Base-by-base conservation (phyloP, 108 stramenopile species). In the Licmophora abbreviata region DNA sequence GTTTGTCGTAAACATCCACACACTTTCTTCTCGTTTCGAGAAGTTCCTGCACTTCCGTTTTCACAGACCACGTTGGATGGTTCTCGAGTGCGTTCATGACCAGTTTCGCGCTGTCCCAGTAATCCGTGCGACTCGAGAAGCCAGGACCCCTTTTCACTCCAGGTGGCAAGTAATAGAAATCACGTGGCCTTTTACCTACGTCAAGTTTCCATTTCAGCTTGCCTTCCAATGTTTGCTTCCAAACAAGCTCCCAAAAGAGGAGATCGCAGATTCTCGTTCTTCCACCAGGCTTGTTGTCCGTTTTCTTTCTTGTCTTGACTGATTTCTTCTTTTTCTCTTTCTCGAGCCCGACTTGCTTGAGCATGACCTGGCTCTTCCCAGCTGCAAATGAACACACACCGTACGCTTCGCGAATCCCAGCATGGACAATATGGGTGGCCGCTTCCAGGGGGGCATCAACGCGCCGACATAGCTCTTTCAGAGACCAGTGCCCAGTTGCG, bases 101-200 rank as follows among this genome's bases (percentile, higher is more conserved):
- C 17, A 44, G 60, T 17, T 11, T 24, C 2, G 32, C 25, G 24
- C 51, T 54, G 25, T 73, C 72, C 50, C 68, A 73, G 49, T 64
- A 73, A 28, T 73, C 66, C 3, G 46, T 21, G 2, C 72, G 61
- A 14, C 28, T 46, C 30, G 43, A 46, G 54, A 64, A 61, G 29
- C 71, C 71, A 18, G 14, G 14, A 8, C 62, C 62, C 49, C 72
- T 38, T 0, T n/a, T n/a, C 9, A 68, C 63, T 28, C 72, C 72
- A 14, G 66, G 72, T 9, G 72, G 71, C 15, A 54, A n/a, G n/a
- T 45, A 41, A 42, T 68, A 68, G 32, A 40, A 59, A 38, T 73
- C 72, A 36, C 11, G 34, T 1, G 62, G 54, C n/a, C 72, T 38
- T 22, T 53, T 54, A 7, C 67, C 72, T 17, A 24, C 15, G 8